phyloP scores from a whole-genome alignment of 768 basidiomycete genomes.

The Pleurotus tuoliensis region DNA sequence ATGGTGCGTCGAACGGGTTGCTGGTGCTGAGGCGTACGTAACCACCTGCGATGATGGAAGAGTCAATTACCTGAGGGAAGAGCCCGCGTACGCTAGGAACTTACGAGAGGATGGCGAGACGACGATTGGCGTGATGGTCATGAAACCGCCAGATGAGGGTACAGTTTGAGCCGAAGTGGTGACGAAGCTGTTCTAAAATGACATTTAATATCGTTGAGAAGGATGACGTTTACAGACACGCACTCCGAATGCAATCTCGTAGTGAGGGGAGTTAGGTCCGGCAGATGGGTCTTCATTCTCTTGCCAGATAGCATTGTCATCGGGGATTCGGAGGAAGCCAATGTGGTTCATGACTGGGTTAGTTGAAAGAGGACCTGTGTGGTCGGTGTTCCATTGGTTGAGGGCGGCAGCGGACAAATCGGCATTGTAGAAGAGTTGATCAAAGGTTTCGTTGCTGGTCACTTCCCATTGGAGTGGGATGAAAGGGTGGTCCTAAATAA shows the following conservation, averaged over 20 bases:
- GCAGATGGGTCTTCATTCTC: conserved; percentile 19
- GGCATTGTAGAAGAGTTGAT: conserved; percentile 20
- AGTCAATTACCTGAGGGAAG: too few species aligned
- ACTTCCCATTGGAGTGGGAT: conserved; percentile 16
- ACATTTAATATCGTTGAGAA: not conserved
- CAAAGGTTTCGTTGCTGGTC: conserved; percentile 20
- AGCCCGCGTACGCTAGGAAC: not conserved
- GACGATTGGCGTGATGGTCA: conserved; percentile 22
- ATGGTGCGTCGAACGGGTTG: conserved; percentile 41
- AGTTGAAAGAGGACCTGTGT: conserved; percentile 15
- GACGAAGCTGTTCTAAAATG: conserved; percentile 12
- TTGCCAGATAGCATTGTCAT: conserved; percentile 13
- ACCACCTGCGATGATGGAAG: conserved; percentile 23
- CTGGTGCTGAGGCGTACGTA: conserved; percentile 37
- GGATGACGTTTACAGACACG: not conserved
- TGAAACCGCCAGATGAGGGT: conserved; percentile 25
- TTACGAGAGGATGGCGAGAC: conserved; percentile 1
- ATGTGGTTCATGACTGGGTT: conserved; percentile 10
- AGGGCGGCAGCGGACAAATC: conserved; percentile 17
- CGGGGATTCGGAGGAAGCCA: conserved; percentile 16
- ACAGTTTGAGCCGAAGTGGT: not conserved
- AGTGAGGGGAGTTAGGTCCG: conserved; percentile 17
- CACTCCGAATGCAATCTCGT: conserved; percentile 17
- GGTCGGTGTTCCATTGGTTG: conserved; percentile 21
- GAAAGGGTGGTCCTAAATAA: conserved; percentile 23